Evolutionary conservation across 768 basidiomycete species (phyloP).

Genomic region (Russula olivacea): DNA sequence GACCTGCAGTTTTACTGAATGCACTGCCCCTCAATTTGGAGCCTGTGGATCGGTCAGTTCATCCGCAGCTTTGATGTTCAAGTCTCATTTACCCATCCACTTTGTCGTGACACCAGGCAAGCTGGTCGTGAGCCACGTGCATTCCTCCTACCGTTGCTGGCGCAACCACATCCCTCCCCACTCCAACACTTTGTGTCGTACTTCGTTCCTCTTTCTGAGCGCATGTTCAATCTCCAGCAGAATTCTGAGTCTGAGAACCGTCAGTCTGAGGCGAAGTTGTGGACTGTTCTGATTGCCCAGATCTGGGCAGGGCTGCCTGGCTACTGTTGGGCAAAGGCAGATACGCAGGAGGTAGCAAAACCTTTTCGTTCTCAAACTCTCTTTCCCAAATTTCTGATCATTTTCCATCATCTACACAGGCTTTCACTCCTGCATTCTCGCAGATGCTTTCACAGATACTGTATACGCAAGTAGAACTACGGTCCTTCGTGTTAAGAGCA

Average conservation of each 20-base stretch:
- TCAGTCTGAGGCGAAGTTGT: slow-evolving; percentile 86
- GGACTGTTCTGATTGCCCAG: slow-evolving; percentile 89
- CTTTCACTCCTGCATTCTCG: slow-evolving; percentile 70
- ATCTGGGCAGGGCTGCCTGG: slow-evolving; percentile 89
- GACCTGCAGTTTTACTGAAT: slow-evolving; percentile 71
- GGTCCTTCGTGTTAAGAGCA: slow-evolving; percentile 74
- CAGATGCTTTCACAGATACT: slow-evolving; percentile 88
- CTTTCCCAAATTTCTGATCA: neutral
- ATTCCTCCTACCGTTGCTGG: slow-evolving; percentile 82
- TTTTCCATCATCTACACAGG: slow-evolving; percentile 37
- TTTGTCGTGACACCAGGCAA: slow-evolving; percentile 38
- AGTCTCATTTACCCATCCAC: slow-evolving; percentile 2
- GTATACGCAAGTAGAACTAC: slow-evolving; percentile 83
- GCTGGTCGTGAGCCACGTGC: slow-evolving; percentile 81
- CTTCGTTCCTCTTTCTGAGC: slow-evolving; percentile 91
- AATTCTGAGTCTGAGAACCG: slow-evolving; percentile 68
- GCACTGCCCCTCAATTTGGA: slow-evolving; percentile 83
- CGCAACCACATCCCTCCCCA: slow-evolving; percentile 73
- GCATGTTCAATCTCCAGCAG: slow-evolving; percentile 84
- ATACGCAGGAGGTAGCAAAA: slow-evolving; percentile 57
- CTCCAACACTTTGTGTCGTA: slow-evolving; percentile 81
- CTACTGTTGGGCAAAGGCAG: slow-evolving; percentile 79
- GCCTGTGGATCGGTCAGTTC: slow-evolving; percentile 63
- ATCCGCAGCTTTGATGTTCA: neutral
- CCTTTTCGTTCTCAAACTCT: neutral